These are phyloP conservation scores for Colletotrichum sidae DNA, from an alignment of 2,329 filamentous ascomycete species.

Conservation along the genomic window DNA sequence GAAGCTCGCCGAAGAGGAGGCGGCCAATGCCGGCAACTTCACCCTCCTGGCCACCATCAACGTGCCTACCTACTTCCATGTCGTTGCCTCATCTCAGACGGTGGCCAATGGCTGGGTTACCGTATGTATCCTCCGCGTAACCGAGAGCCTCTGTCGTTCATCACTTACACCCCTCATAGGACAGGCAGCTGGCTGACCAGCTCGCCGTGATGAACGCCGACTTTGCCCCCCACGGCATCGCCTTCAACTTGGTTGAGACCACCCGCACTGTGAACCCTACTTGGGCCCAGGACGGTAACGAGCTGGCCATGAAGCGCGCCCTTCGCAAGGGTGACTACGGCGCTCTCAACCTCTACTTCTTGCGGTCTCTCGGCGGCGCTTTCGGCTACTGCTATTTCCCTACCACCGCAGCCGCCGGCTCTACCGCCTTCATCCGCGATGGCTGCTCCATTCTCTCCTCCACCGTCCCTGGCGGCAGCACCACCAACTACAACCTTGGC, in stretches of 20 bases:
- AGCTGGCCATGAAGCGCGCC: conserved; percentile 56
- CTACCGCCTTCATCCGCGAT: conserved; percentile 49
- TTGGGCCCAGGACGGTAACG: conserved; percentile 57
- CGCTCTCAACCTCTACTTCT: conserved; percentile 59
- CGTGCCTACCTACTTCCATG: conserved; percentile 54
- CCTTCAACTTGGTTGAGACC: conserved; percentile 56
- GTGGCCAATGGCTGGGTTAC: conserved; percentile 48
- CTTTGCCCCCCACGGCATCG: conserved; percentile 56
- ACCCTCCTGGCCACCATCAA: conserved; percentile 42
- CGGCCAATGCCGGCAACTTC: conserved; percentile 21
- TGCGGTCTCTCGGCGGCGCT: conserved; percentile 48
- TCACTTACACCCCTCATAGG: conserved; percentile 40
- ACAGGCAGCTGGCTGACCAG: conserved; percentile 52
- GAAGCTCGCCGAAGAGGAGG: conserved; percentile 38
- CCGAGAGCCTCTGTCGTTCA: too few species aligned
- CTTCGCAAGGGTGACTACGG: conserved; percentile 59
- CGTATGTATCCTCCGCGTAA: conserved; percentile 40
- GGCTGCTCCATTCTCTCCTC: conserved; percentile 53
- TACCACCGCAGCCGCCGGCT: conserved; percentile 45
- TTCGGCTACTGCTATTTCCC: conserved; percentile 63
- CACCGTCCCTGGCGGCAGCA: conserved; percentile 52
- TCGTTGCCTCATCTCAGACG: conserved; percentile 47
- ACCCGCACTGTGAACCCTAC: conserved; percentile 59
- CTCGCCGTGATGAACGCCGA: conserved; percentile 58
- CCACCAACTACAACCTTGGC: conserved; percentile 49